These are phyloP conservation scores for Paecilomyces fulvus DNA, from an alignment of 2,329 filamentous ascomycete species.

Conservation along the genomic window DNA sequence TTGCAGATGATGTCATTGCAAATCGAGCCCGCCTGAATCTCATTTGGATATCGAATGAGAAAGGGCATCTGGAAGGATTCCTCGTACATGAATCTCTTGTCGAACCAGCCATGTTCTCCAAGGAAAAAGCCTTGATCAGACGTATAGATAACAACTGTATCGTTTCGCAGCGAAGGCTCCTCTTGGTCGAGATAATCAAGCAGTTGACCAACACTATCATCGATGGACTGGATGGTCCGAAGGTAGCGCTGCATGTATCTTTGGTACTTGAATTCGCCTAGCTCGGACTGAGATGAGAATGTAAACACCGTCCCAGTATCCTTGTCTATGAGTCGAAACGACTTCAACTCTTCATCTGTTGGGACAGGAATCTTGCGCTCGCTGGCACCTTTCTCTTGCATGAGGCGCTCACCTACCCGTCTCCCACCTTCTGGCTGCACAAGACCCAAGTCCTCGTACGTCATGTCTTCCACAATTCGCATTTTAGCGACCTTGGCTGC, in stretches of 20 bases:
- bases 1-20: constrained; percentile 46
- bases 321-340: constrained; percentile 36
- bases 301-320: constrained; percentile 40
- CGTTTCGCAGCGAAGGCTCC: constrained; percentile 26
- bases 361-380: constrained; percentile 35
- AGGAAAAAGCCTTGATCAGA: constrained; percentile 51
- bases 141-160: constrained; percentile 47
- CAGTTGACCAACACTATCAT: constrained; percentile 45
- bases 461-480: constrained; percentile 42
- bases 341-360: constrained; percentile 18
- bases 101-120: constrained; percentile 51
- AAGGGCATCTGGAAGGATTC: constrained; percentile 51
- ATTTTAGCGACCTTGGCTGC: constrained; percentile 45
- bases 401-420: constrained; percentile 28
- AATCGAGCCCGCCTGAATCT: constrained; percentile 31
- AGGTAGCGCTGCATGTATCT: constrained; percentile 50
- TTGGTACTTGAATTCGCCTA: constrained; percentile 49
- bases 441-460: constrained; percentile 44
- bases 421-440: constrained; percentile 44
- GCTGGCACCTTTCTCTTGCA: constrained; percentile 10
- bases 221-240: constrained; percentile 44
- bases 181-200: constrained; percentile 40
- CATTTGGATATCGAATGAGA: constrained; percentile 38
- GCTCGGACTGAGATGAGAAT: constrained; percentile 34
- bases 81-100: constrained; percentile 53